A percentile compares a stretch with the other conserved stretches of the same genome.
These are phyloP conservation scores for Ensete glaucum DNA, from an alignment of 176 grass and related monocot species.

Conservation along the genomic window DNA sequence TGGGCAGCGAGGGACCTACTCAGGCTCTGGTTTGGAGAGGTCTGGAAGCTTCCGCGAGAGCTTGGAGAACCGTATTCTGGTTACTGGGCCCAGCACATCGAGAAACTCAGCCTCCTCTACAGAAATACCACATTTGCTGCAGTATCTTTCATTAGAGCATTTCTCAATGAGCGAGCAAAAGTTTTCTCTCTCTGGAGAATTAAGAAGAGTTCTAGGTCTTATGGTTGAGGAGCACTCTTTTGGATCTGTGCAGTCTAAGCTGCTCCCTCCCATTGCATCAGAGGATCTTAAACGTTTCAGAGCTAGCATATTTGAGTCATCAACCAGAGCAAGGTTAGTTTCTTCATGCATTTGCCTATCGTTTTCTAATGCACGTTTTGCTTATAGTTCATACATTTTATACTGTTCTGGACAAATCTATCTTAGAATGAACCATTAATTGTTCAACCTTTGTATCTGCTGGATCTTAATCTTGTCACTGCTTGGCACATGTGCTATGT, in stretches of 20 bases:
- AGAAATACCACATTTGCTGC: constrained; percentile 31
- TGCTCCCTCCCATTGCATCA: constrained; percentile 17
- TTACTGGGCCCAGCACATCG: constrained; percentile 23
- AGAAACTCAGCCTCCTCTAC: constrained; percentile 20
- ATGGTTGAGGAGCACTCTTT: constrained; percentile 43
- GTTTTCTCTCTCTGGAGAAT: constrained; percentile 47
- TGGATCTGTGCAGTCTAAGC: constrained; percentile 34
- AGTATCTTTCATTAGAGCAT: constrained; percentile 47
- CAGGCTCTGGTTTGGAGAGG: constrained; percentile 14
- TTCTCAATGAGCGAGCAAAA: constrained; percentile 35
- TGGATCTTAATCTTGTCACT: not conserved
- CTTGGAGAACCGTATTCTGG: constrained; percentile 10
- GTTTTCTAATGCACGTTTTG: not conserved
- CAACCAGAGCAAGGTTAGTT: constrained; percentile 43
- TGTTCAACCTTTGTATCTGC: not conserved
- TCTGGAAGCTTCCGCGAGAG: constrained; percentile 39
- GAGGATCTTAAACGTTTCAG: constrained; percentile 68
- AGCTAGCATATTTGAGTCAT: constrained; percentile 32
- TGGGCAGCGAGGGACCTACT: constrained; percentile 21
- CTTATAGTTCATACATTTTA: not conserved
- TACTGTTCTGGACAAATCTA: not conserved
- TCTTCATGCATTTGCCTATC: not conserved
- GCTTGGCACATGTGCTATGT: not conserved
- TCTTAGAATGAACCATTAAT: not conserved
- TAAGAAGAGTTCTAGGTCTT: constrained; percentile 44